A percentile compares a stretch with the other conserved stretches of the same genome.
Evolutionary conservation across 768 basidiomycete species (phyloP).

Genomic region (Xerocomellus dryophilus): DNA sequence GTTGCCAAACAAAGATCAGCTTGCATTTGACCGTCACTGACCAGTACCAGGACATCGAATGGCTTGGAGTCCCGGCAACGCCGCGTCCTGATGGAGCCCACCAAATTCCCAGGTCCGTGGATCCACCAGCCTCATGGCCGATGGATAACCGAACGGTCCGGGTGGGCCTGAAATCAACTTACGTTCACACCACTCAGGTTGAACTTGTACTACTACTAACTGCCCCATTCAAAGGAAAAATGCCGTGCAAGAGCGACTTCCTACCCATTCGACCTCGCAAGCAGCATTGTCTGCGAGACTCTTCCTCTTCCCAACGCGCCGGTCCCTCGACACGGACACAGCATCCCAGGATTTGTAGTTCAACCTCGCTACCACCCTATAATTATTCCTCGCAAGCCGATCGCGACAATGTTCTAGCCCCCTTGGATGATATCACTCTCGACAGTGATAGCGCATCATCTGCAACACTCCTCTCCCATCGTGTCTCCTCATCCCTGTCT

Average conservation of each 20-base stretch:
- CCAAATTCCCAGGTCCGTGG: constrained; percentile 13
- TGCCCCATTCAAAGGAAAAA: constrained; percentile 8
- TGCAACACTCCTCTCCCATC: constrained; percentile 20
- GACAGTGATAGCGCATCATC: constrained; percentile 22
- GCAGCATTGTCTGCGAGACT: neutral
- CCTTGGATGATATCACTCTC: constrained; percentile 10
- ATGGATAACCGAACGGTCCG: constrained; percentile 22
- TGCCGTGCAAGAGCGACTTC: constrained; percentile 19
- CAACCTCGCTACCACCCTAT: constrained; percentile 8
- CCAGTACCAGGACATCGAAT: neutral
- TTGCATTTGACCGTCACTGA: neutral
- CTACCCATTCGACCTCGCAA: constrained; percentile 6
- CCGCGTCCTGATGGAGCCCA: neutral
- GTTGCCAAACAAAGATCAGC: constrained; percentile 11
- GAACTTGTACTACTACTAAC: constrained; percentile 26
- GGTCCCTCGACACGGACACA: constrained; percentile 6
- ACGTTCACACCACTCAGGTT: constrained; percentile 15
- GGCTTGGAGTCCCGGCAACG: neutral
- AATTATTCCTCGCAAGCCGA: neutral
- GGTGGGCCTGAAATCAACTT: constrained; percentile 25
- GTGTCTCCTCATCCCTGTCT: constrained; percentile 4
- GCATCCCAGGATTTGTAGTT: constrained; percentile 10
- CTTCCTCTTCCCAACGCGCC: constrained; percentile 2
- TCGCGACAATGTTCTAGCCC: constrained; percentile 5
- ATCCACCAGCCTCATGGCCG: constrained; percentile 9